phyloP scores from a whole-genome alignment of 2,329 filamentous ascomycete species.

The Orbilia brochopaga region DNA sequence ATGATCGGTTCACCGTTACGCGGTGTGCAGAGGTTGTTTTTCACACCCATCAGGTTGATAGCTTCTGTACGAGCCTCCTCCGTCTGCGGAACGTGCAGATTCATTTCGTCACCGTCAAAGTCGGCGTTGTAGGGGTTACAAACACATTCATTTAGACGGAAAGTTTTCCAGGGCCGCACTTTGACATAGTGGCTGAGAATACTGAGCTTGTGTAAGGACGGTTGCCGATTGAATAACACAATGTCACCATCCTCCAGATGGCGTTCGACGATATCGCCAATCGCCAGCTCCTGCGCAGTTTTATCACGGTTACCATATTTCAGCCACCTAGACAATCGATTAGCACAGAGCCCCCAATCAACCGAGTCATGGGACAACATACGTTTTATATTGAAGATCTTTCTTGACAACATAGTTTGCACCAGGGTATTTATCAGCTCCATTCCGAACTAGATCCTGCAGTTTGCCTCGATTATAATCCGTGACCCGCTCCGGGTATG shows the following conservation, averaged over 20 bases:
- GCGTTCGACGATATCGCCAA: constrained; percentile 89
- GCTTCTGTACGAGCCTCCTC: constrained; percentile 95
- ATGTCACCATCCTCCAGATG: constrained; percentile 95
- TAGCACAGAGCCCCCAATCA: not conserved
- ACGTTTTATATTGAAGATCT: constrained; percentile 71
- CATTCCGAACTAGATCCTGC: constrained; percentile 74
- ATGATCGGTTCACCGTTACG: constrained; percentile 99
- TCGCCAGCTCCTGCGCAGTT: constrained; percentile 74
- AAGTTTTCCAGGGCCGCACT: constrained; percentile 91
- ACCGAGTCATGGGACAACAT: not conserved
- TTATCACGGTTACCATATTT: constrained; percentile 74
- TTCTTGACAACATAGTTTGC: constrained; percentile 82
- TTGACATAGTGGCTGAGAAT: constrained; percentile 96
- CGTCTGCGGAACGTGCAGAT: constrained; percentile 94
- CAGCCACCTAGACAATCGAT: constrained; percentile 61
- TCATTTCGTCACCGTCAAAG: constrained; percentile 99
- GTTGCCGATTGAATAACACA: constrained; percentile 96
- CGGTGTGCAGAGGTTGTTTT: constrained; percentile 91
- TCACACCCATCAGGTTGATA: constrained; percentile 95
- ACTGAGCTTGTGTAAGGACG: constrained; percentile 96
- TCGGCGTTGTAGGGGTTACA: constrained; percentile 98
- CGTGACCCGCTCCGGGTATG: constrained; percentile 88
- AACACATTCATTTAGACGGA: constrained; percentile 96
- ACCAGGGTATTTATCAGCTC: constrained; percentile 80
- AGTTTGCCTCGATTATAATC: constrained; percentile 85